These are phyloP conservation scores for Solanum medicagineum DNA, from an alignment of 257 asterid genomes.

Conservation along the genomic window DNA sequence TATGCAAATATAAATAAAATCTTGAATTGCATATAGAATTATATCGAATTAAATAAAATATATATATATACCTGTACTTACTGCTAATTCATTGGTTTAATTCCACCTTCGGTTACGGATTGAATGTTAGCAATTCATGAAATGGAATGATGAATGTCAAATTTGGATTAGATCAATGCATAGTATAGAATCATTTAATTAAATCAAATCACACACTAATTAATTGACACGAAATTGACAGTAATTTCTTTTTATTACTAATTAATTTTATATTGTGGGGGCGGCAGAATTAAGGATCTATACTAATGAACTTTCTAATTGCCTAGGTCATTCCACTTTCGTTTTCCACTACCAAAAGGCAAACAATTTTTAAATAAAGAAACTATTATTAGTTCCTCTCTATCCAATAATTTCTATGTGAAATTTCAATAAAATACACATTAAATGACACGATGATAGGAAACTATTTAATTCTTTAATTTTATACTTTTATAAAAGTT, in stretches of 20 bases:
- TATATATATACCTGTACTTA: too few relatives aligned
- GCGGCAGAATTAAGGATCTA: neutral
- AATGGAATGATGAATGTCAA: neutral
- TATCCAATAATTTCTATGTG: neutral
- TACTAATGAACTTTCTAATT: neutral
- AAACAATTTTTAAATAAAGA: neutral
- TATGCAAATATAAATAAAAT: neutral
- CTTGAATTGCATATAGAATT: too few relatives aligned
- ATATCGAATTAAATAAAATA: too few relatives aligned
- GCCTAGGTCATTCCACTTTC: conserved; percentile 1
- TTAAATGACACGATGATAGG: neutral
- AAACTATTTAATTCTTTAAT: neutral
- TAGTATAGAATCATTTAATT: neutral
- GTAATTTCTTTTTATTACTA: neutral
- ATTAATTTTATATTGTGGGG: neutral
- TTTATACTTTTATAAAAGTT: neutral
- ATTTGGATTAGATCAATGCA: neutral
- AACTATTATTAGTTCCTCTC: neutral
- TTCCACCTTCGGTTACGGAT: neutral
- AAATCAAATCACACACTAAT: neutral
- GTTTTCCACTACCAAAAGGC: neutral
- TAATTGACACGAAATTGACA: neutral
- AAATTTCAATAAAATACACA: neutral
- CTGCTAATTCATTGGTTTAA: neutral
- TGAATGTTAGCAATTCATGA: neutral